Base-by-base conservation (phyloP, 2,329 filamentous ascomycete genomes). In the Cercospora sp. region DNA sequence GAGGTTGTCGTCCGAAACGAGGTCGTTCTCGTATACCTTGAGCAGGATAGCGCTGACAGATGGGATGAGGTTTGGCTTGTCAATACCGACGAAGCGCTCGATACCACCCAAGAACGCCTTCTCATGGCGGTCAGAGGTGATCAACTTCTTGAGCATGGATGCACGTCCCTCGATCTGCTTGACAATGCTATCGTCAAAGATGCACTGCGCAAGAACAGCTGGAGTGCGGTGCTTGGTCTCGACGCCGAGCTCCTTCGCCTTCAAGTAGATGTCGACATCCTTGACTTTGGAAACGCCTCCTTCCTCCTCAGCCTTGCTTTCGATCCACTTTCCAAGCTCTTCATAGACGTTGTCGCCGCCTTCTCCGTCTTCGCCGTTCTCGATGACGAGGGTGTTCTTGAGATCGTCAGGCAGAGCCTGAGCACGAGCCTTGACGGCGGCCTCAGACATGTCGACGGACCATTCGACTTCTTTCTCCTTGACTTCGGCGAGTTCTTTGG, bases 391-490 rank as follows among this genome's bases (percentile, higher is more conserved):
- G 24, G 70, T 75, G 79, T 93, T 91, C 88, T 97, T 97, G 79
- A 99, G 90, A 79, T 98, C 95, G 74, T 90, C 90, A n/a, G 95
- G 93, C 62, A 99, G 91, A 73, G 93, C 90, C 81, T 94, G 91
- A 79, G 94, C 92, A 81, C 95, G 95, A 76, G 94, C 94, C 84
- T 91, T 94, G 84, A 98, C 91, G 73, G 95, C 95, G 80, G 93
- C 93, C 80, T 94, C 93, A 72, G 94, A 97, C 84, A 96, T 95
- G 80, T 99, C 95, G 69, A 98, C 92, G 70, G 94, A 92, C 95
- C 95, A 99, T 74, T 97, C 88, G 71, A 97, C 90, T 73, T 97
- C 92, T 81, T 94, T 92, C 77, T 88, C 86, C 76, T 90, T 88
- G 64, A 83, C 81, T 65, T 88, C 85, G 28, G 84, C 83, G 77